Evolutionary conservation across 2,329 filamentous ascomycete species (phyloP).

Genomic region (Colletotrichum phormii): DNA sequence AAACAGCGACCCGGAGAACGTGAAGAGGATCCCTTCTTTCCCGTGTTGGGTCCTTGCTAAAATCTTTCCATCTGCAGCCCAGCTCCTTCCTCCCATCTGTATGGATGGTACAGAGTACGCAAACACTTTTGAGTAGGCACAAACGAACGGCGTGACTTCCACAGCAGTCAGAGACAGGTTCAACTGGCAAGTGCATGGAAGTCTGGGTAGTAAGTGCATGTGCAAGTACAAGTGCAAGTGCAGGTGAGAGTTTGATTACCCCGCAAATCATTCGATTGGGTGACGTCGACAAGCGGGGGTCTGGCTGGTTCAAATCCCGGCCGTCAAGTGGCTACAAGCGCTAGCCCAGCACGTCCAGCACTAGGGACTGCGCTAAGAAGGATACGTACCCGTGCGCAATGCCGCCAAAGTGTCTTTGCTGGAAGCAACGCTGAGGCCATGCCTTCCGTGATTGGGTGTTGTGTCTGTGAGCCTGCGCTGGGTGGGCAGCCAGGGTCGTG

Average conservation of each 20-base stretch:
- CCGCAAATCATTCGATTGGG: slow-evolving; percentile 35
- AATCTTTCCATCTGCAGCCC: not conserved
- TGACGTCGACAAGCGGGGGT: slow-evolving; percentile 36
- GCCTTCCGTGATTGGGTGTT: slow-evolving; percentile 11
- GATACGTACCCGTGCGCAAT: slow-evolving; percentile 18
- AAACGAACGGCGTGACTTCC: not conserved
- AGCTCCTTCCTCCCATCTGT: not conserved
- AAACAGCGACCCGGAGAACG: not conserved
- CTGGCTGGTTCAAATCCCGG: slow-evolving; percentile 11
- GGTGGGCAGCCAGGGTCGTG: not conserved
- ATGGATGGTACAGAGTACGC: not conserved
- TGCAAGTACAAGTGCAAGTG: not conserved
- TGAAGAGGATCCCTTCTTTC: slow-evolving; percentile 5
- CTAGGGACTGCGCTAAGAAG: not conserved
- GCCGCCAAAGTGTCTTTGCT: slow-evolving; percentile 20
- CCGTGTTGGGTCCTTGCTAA: not conserved
- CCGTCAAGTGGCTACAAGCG: not conserved
- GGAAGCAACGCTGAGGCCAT: slow-evolving; percentile 9
- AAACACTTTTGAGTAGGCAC: no score
- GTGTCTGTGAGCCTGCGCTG: slow-evolving; percentile 9
- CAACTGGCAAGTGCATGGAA: no score
- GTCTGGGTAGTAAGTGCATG: not conserved
- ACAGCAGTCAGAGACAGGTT: not conserved
- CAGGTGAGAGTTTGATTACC: slow-evolving; percentile 34
- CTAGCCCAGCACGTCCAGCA: not conserved